These are phyloP conservation scores for Phallus indusiatus DNA, from an alignment of 768 basidiomycete species.

Conservation along the genomic window DNA sequence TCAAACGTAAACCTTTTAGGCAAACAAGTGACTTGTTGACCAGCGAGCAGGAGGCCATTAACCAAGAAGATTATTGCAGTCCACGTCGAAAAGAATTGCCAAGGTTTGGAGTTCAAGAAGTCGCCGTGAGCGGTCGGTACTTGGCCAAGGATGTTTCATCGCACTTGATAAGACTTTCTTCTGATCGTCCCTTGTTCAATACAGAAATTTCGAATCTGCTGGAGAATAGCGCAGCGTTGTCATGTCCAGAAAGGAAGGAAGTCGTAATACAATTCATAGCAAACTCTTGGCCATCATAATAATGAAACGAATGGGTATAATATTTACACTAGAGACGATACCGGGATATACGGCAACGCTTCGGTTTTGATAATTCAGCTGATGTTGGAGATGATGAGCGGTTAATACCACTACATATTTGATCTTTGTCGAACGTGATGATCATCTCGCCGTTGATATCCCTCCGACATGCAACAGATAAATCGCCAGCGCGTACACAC, in stretches of 20 bases:
- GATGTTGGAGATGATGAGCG: not conserved
- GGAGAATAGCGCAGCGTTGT: slow-evolving; percentile 9
- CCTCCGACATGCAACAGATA: not conserved
- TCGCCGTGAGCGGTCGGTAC: slow-evolving; percentile 6
- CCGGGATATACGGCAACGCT: not conserved
- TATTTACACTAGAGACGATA: not conserved
- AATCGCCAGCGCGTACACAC: not conserved
- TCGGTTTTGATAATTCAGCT: not conserved
- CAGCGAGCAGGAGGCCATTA: too few species aligned
- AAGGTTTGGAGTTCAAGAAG: too few species aligned
- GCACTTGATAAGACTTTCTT: not conserved
- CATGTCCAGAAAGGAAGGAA: slow-evolving; percentile 8
- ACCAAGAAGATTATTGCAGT: too few species aligned
- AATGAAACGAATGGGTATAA: not conserved
- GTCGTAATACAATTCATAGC: slow-evolving; percentile 13
- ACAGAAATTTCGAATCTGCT: not conserved
- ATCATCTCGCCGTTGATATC: not conserved
- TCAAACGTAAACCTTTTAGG: too few species aligned
- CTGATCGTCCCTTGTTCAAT: too few species aligned
- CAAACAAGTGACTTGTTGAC: too few species aligned
- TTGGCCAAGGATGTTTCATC: not conserved
- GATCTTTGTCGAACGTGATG: not conserved
- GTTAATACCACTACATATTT: not conserved
- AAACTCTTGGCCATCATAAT: not conserved
- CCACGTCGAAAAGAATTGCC: too few species aligned